Conservation (phyloP, 495 filamentous ascomycete species). For the Lindgomyces ingoldianus region DNA sequence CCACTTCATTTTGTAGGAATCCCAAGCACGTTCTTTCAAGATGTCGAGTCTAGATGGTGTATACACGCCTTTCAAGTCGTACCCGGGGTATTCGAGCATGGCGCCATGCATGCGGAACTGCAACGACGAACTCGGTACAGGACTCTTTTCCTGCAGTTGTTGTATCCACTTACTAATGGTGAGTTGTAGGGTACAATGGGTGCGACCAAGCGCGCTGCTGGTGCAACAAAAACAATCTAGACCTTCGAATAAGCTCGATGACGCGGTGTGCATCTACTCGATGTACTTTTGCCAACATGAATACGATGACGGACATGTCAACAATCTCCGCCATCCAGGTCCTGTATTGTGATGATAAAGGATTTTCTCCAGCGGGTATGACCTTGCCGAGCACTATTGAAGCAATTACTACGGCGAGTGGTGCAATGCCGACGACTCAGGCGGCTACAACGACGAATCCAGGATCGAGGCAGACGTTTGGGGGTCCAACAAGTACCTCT, state of each 20-base stretch:
- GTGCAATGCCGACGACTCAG: background rate
- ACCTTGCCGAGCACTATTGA: constrained; percentile 7
- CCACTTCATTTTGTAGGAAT: too few relatives aligned
- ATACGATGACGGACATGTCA: constrained; percentile 12
- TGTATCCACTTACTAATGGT: background rate
- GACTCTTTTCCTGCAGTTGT: background rate
- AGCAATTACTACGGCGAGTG: background rate
- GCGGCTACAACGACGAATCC: background rate
- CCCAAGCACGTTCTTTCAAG: background rate
- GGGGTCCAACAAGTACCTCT: background rate
- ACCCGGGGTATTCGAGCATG: constrained; percentile 1
- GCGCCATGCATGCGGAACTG: constrained; percentile 24
- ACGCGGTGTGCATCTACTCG: constrained; percentile 4
- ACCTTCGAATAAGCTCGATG: constrained; percentile 5
- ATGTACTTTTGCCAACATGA: constrained; percentile 24
- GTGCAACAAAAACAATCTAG: constrained; percentile 28
- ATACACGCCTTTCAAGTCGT: constrained; percentile 7
- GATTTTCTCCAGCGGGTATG: constrained; percentile 7
- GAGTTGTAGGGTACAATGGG: constrained; percentile 8
- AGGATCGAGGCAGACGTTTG: background rate
- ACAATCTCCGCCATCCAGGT: constrained; percentile 20
- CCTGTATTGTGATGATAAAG: constrained; percentile 13
- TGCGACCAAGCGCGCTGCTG: constrained; percentile 18
- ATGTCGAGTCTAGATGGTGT: constrained; percentile 13
- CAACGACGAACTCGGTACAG: background rate